Percentiles rank a stretch among this genome's conserved stretches.
Evolutionary conservation across 495 filamentous ascomycete genomes (phyloP).

Genomic region (Thermothielavioides terrestris): DNA sequence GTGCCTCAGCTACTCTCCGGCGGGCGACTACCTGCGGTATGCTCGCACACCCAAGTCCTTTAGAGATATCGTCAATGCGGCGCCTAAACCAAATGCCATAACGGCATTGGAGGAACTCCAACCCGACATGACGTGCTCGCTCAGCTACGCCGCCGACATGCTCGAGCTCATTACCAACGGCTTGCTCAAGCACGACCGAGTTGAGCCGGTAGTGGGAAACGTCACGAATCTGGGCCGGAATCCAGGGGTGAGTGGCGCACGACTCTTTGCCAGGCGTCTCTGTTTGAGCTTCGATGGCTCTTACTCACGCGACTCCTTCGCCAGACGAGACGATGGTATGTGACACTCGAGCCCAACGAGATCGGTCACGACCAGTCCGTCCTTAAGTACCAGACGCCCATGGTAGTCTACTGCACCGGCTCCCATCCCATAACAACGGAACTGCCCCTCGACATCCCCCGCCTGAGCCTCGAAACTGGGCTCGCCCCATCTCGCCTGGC

Average conservation of each 20-base stretch:
- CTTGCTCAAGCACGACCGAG: slow-evolving; percentile 20
- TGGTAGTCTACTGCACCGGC: slow-evolving; percentile 20
- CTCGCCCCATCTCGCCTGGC: slow-evolving; percentile 5
- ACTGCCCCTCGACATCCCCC: background rate
- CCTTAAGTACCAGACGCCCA: background rate
- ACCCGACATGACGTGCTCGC: slow-evolving; percentile 10
- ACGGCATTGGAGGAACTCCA: slow-evolving; percentile 1
- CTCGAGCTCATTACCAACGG: slow-evolving; percentile 51
- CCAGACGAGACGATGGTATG: slow-evolving; percentile 6
- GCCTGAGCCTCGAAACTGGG: slow-evolving; percentile 7
- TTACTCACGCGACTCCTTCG: background rate
- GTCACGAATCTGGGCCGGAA: background rate
- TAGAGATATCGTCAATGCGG: slow-evolving; percentile 3
- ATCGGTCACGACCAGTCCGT: background rate
- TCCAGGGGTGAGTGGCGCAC: background rate
- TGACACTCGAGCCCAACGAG: background rate
- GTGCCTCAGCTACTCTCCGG: slow-evolving; percentile 14
- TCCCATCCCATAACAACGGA: background rate
- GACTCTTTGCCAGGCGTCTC: background rate
- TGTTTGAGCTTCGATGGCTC: background rate
- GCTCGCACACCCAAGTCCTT: slow-evolving; percentile 9
- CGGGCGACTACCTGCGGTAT: slow-evolving; percentile 12
- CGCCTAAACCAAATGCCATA: slow-evolving; percentile 9
- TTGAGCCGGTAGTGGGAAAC: slow-evolving; percentile 2
- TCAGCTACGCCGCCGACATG: slow-evolving; percentile 17